Conservation (phyloP, 106 monocot species). For the Dactylorhiza incarnata region DNA sequence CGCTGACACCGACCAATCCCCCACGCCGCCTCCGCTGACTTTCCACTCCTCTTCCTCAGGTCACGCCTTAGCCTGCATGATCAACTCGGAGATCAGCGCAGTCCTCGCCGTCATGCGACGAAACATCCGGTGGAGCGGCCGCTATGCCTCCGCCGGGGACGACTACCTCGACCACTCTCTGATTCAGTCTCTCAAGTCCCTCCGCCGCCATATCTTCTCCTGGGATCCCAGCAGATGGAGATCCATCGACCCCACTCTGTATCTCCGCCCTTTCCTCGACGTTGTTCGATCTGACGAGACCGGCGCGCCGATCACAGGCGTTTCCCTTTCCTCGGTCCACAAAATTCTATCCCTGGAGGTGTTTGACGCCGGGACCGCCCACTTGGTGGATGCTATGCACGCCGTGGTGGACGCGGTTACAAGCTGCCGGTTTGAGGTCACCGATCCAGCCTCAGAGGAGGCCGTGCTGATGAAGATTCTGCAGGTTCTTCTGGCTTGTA, state of each 20-base stretch:
- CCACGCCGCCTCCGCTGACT: slow-evolving; percentile 6
- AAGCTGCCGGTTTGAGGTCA: slow-evolving; percentile 83
- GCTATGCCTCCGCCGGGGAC: slow-evolving; percentile 31
- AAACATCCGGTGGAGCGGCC: slow-evolving; percentile 72
- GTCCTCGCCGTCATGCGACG: slow-evolving; percentile 92
- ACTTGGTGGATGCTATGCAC: slow-evolving; percentile 36
- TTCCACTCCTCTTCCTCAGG: slow-evolving; percentile 5
- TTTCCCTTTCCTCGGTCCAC: slow-evolving; percentile 68
- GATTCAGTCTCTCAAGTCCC: slow-evolving; percentile 60
- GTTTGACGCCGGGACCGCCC: slow-evolving; percentile 21
- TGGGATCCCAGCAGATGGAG: slow-evolving; percentile 31
- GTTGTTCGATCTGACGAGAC: slow-evolving; percentile 90
- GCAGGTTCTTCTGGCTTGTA: slow-evolving; percentile 73
- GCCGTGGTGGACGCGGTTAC: slow-evolving; percentile 69
- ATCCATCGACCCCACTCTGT: slow-evolving; percentile 44
- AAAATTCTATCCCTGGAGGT: slow-evolving; percentile 64
- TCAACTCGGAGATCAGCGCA: slow-evolving; percentile 65
- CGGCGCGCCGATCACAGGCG: slow-evolving; percentile 90
- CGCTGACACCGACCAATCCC: not conserved
- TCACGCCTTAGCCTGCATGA: slow-evolving; percentile 45
- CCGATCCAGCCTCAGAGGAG: slow-evolving; percentile 88
- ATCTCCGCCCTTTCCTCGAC: slow-evolving; percentile 82
- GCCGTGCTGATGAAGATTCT: slow-evolving; percentile 82
- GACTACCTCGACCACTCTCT: slow-evolving; percentile 75
- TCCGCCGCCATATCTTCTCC: slow-evolving; percentile 50